Evolutionary conservation across 345 rosid genomes (phyloP).

Genomic region (Eucalyptus coolabah): DNA sequence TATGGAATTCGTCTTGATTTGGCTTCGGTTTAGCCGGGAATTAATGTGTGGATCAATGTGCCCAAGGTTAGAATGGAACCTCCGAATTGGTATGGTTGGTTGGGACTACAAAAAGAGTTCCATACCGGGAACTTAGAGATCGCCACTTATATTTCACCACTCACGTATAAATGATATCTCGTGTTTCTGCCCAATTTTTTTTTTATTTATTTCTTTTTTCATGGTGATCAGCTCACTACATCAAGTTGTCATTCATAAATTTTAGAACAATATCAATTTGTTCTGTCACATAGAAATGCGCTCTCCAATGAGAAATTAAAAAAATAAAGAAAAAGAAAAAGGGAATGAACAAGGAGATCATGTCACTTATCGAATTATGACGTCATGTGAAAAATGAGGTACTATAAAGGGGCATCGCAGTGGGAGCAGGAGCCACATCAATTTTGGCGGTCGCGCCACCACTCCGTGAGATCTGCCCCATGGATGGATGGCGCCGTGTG

Average conservation of each 20-base stretch:
- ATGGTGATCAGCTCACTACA: background rate
- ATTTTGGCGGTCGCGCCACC: background rate
- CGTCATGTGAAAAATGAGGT: background rate
- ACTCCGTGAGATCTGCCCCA: background rate
- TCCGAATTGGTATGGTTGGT: background rate
- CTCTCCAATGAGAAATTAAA: background rate
- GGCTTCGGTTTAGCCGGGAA: background rate
- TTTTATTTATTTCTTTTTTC: accelerated
- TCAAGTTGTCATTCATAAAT: background rate
- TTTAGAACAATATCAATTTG: too few relatives aligned
- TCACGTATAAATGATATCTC: background rate
- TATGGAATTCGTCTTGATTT: background rate
- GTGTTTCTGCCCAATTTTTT: background rate
- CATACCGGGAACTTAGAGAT: background rate
- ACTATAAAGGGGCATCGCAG: background rate
- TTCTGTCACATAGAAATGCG: too few relatives aligned
- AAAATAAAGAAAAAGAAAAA: background rate
- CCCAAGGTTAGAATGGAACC: background rate
- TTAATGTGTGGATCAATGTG: background rate
- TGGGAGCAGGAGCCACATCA: background rate
- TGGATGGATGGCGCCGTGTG: background rate
- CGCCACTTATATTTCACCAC: background rate
- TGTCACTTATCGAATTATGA: background rate
- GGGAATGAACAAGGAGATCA: background rate
- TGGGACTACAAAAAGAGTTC: background rate